Conservation (phyloP, 2,329 filamentous ascomycete genomes). For the Ophiostoma angusticollis region DNA sequence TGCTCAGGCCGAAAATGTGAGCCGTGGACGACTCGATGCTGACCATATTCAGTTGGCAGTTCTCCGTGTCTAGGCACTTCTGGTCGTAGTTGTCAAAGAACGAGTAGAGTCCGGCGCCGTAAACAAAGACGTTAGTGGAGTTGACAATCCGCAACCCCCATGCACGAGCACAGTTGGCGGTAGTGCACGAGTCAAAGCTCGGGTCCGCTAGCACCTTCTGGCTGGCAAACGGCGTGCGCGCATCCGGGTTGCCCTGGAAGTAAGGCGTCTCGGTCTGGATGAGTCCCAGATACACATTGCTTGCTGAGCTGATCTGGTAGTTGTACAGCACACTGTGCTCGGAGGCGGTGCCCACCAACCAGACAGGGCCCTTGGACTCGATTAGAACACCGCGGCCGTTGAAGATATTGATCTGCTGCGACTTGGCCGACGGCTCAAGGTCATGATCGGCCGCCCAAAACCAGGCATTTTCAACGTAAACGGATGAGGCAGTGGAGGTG, state of each 20-base stretch:
- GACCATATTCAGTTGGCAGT: conserved; percentile 69
- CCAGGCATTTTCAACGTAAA: conserved; percentile 83
- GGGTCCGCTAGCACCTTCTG: conserved; percentile 52
- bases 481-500: conserved; percentile 42
- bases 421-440: conserved; percentile 59
- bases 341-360: conserved; percentile 67
- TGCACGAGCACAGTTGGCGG: conserved; percentile 49
- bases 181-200: conserved; percentile 49
- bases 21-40: conserved; percentile 49
- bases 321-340: conserved; percentile 62
- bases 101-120: conserved; percentile 63
- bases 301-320: conserved; percentile 69
- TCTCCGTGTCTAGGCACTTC: conserved; percentile 51
- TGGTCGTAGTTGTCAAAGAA: conserved; percentile 78
- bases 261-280: conserved; percentile 88
- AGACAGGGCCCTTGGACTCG: conserved; percentile 61
- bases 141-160: conserved; percentile 63
- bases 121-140: conserved; percentile 54
- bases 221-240: conserved; percentile 49
- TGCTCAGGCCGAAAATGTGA: conserved; percentile 56
- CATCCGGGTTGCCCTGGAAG: conserved; percentile 72
- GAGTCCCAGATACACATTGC: conserved; percentile 67
- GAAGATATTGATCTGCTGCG: conserved; percentile 68
- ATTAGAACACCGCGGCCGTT: conserved; percentile 75
- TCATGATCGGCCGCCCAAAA: conserved; percentile 88